Conservation (phyloP, 177 flowering plant genomes). For the Vitis hybrid region DNA sequence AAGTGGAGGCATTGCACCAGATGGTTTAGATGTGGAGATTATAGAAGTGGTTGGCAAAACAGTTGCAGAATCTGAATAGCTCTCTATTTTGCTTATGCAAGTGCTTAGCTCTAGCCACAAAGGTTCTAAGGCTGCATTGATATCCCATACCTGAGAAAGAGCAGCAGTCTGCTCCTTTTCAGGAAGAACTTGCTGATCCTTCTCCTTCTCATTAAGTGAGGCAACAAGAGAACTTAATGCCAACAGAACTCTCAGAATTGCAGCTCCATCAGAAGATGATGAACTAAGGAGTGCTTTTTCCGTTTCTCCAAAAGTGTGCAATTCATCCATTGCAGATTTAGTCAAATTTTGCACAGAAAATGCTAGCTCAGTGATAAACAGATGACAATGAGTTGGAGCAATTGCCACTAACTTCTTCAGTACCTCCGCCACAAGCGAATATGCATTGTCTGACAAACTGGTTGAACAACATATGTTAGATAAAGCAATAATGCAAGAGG, state of each 20-base stretch:
- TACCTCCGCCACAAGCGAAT: conserved; percentile 79
- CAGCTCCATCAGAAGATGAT: conserved; percentile 78
- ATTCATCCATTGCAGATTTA: conserved; percentile 75
- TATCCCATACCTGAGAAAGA: conserved; percentile 62
- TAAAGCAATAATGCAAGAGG: background rate
- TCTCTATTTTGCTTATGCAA: conserved; percentile 88
- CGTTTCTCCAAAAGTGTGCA: conserved; percentile 69
- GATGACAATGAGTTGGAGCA: conserved; percentile 71
- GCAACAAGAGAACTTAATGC: conserved; percentile 84
- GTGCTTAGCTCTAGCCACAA: conserved; percentile 88
- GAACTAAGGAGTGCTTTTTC: conserved; percentile 72
- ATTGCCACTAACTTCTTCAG: conserved; percentile 83
- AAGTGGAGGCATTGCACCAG: conserved; percentile 66
- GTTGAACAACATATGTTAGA: conserved; percentile 11
- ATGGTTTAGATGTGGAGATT: conserved; percentile 40
- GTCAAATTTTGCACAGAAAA: conserved; percentile 62
- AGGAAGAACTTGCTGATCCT: conserved; percentile 36
- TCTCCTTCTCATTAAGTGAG: conserved; percentile 57
- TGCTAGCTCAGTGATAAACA: conserved; percentile 81
- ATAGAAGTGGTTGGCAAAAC: conserved; percentile 38
- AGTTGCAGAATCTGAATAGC: conserved; percentile 58
- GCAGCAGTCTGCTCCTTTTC: conserved; percentile 51
- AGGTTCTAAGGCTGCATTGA: conserved; percentile 80
- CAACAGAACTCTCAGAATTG: conserved; percentile 87
- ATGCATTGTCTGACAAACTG: conserved; percentile 93